A percentile compares a stretch with the other conserved stretches of the same genome.
Evolutionary conservation across 495 filamentous ascomycete genomes (phyloP).

Genomic region (Darksidea phi): DNA sequence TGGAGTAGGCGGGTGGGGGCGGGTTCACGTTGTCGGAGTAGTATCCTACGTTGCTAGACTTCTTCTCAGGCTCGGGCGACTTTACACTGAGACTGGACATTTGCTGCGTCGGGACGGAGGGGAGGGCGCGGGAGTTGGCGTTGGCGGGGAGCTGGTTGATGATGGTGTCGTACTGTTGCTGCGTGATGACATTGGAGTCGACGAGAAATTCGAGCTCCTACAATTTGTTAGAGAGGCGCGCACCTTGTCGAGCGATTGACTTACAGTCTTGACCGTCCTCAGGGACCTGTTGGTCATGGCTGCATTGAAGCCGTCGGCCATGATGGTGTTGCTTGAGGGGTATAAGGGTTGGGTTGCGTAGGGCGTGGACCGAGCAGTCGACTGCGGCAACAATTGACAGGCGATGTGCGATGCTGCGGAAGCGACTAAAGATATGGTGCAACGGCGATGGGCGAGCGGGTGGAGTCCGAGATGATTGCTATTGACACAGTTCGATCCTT

Average conservation of each 20-base stretch:
- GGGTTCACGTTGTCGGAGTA: conserved; percentile 51
- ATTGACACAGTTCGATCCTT: no score
- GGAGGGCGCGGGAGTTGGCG: conserved; percentile 49
- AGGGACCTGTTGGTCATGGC: conserved; percentile 74
- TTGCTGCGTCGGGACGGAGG: conserved; percentile 47
- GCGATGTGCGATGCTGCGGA: no score
- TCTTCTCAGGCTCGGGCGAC: conserved; percentile 51
- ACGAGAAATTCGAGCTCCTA: conserved; percentile 91
- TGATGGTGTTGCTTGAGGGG: conserved; percentile 23
- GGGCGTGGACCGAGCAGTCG: no score
- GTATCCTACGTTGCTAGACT: conserved; percentile 34
- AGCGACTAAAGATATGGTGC: no score
- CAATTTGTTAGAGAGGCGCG: conserved; percentile 4
- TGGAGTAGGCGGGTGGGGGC: conserved; percentile 55
- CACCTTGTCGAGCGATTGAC: conserved; percentile 28
- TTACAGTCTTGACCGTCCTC: conserved; percentile 78
- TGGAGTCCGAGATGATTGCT: no score
- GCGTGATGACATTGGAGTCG: conserved; percentile 71
- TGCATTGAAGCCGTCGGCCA: conserved; percentile 39
- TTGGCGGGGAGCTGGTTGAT: conserved; percentile 67
- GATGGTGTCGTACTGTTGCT: conserved; percentile 67
- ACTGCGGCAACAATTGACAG: no score
- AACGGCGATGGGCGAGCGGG: no score
- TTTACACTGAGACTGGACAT: conserved; percentile 47
- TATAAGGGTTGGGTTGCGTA: no score